A percentile compares a stretch with the other conserved stretches of the same genome.
These are phyloP conservation scores for Calamus simplicifolius DNA, from an alignment of 176 grass and related monocot genomes.

Conservation along the genomic window DNA sequence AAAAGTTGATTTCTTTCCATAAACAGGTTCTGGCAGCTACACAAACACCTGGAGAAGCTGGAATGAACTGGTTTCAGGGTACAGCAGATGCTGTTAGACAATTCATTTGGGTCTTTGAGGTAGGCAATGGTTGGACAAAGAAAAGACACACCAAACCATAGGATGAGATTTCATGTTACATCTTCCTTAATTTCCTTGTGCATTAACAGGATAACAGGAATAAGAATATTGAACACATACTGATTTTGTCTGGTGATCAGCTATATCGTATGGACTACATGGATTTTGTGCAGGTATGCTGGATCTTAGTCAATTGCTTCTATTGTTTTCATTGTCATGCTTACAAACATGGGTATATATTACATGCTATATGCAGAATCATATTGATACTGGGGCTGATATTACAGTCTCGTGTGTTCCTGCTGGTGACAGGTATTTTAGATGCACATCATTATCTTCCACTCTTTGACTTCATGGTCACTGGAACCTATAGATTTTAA, in stretches of 20 bases:
- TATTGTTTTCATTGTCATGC: too few relatives aligned
- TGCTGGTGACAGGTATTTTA: constrained; percentile 45
- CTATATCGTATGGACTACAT: constrained; percentile 79
- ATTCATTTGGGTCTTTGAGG: constrained; percentile 72
- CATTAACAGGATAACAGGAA: constrained; percentile 32
- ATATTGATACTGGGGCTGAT: constrained; percentile 65
- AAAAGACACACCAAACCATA: neutral
- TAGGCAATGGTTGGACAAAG: neutral
- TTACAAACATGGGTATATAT: too few relatives aligned
- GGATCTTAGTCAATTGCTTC: neutral
- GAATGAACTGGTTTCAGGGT: constrained; percentile 64
- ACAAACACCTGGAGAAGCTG: constrained; percentile 50
- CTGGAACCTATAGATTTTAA: too few relatives aligned
- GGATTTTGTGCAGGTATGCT: constrained; percentile 52
- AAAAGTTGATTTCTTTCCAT: neutral
- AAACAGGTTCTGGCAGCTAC: constrained; percentile 67
- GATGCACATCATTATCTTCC: too few relatives aligned
- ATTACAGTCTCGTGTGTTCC: constrained; percentile 54
- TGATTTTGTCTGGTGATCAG: constrained; percentile 70
- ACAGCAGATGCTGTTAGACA: constrained; percentile 63
- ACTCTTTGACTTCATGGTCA: too few relatives aligned
- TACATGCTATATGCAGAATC: constrained; percentile 32
- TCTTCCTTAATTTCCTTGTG: neutral
- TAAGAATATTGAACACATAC: constrained; percentile 52
- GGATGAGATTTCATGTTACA: constrained; percentile 2